Conservation (phyloP, 108 stramenopile species). For the Schizochytrium sp. region DNA sequence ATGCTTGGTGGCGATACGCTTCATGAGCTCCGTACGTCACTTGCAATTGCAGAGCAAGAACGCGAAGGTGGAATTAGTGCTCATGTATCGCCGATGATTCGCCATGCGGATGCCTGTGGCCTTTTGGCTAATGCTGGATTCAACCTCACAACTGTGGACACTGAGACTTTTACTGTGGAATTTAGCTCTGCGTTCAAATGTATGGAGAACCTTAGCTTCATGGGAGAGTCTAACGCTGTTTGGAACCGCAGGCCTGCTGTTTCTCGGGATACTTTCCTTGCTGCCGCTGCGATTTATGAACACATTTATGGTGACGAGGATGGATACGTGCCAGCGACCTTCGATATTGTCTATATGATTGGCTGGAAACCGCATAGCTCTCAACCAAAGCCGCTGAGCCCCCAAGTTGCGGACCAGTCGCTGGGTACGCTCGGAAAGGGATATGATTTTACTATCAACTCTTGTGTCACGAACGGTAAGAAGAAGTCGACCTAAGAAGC, state of each 20-base stretch:
- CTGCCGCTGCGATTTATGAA: constrained; percentile 89
- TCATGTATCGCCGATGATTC: constrained; percentile 92
- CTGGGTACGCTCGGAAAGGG: constrained; percentile 44
- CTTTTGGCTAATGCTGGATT: constrained; percentile 90
- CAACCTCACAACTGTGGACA: constrained; percentile 91
- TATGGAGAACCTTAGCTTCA: not conserved
- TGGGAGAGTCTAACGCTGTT: constrained; percentile 69
- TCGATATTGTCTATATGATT: constrained; percentile 93
- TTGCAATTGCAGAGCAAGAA: constrained; percentile 89
- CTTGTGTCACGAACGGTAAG: not conserved
- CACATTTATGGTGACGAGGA: constrained; percentile 81
- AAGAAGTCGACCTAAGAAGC: too few species aligned
- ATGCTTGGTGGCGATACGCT: constrained; percentile 94
- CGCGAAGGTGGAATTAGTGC: constrained; percentile 82
- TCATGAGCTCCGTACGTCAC: constrained; percentile 86
- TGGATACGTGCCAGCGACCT: constrained; percentile 81
- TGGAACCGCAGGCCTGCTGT: constrained; percentile 28
- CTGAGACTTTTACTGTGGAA: constrained; percentile 75
- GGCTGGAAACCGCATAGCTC: constrained; percentile 95
- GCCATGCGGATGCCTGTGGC: constrained; percentile 87
- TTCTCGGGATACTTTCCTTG: constrained; percentile 86
- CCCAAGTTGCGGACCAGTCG: constrained; percentile 69
- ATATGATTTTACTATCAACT: not conserved
- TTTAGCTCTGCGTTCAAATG: constrained; percentile 12
- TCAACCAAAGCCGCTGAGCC: constrained; percentile 86